Evolutionary conservation across 257 asterid genomes (phyloP), one percentile per base, ranked within the genome.

Genomic region (Nicotiana tabacum): DNA sequence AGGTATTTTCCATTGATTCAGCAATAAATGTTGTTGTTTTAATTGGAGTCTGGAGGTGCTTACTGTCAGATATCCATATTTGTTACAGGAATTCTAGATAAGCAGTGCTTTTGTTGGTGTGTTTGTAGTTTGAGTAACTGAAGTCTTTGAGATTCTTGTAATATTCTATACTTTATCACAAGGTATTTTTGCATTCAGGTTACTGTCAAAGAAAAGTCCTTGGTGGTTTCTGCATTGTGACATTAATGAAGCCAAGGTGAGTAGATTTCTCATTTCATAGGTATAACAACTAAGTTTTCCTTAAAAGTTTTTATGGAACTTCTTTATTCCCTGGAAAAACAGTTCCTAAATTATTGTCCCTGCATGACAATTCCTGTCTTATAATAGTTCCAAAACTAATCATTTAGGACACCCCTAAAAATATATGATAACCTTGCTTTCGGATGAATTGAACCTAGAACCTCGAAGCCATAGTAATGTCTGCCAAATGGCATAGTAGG

Each of bases 221-320:
- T 96, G 99, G 99, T 96, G 99, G 99, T 96, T 96, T 87, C 88
- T 96, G 85, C 98, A 94, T 83, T 87, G 85, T 57, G 90, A 86
- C 83, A 77, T 83, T 62, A 83, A 84, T 33, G 85, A 77, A 78
- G 84, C 86, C 82, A 82, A 92, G 97, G 95, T 91, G 61, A 77
- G 91, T 84, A 56, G 43, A 62, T 57, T 77, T 58, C 46, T 29
- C 65, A 55, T 74, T 29, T 9, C 17, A 17, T 43, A 51, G 72
- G 64, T 15, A 48, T 4, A 8, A 7, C 80, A 76, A 76, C 29
- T 27, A 51, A 15, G 61, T 29, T 65, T 64, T 65, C 58, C 77
- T 53, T 27, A 4, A 8, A 61, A 37, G 77, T 64, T 58, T 10
- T 33, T 35, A 48, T 66, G 48, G 3, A 48, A 30, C 67, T 29